A percentile compares a stretch with the other conserved stretches of the same genome.
Evolutionary conservation across 1,284 basidiomycete genomes (phyloP).

Genomic region (Malassezia dermatis): DNA sequence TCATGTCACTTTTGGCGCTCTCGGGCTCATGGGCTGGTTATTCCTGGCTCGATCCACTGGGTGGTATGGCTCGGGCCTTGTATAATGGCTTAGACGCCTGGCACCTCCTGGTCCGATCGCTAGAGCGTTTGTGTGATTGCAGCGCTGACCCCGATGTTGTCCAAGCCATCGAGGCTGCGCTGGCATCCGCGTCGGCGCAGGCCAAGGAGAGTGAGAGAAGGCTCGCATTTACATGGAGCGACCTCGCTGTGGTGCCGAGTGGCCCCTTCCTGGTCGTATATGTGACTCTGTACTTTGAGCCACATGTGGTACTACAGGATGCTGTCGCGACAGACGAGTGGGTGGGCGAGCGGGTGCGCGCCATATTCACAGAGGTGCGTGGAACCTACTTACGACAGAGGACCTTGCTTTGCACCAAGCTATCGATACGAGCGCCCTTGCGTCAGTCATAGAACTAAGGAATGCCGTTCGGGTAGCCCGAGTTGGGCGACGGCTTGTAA

Average conservation of each 20-base stretch:
- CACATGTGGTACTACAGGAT: not conserved
- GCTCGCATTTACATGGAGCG: not conserved
- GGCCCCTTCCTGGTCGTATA: constrained; percentile 2
- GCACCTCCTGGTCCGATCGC: constrained; percentile 60
- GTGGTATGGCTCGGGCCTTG: constrained; percentile 77
- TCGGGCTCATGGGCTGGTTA: constrained; percentile 71
- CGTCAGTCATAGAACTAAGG: constrained; percentile 1
- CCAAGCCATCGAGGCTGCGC: constrained; percentile 55
- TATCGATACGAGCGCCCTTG: not conserved
- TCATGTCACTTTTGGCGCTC: constrained; percentile 39
- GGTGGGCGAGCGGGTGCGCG: not conserved
- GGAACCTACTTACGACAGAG: constrained; percentile 2
- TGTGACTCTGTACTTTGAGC: constrained; percentile 1
- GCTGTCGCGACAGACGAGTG: not conserved
- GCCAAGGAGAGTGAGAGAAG: not conserved
- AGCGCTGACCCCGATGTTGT: constrained; percentile 60
- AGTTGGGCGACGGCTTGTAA: constrained; percentile 45
- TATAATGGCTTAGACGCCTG: constrained; percentile 81
- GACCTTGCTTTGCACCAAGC: constrained; percentile 4
- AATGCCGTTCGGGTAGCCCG: constrained; percentile 26
- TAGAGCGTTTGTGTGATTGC: constrained; percentile 74
- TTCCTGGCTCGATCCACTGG: constrained; percentile 78
- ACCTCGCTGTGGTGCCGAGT: not conserved
- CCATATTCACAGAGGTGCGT: constrained; percentile 2
- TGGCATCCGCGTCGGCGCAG: constrained; percentile 18